phyloP scores from a whole-genome alignment of 1,284 basidiomycete genomes.

The Agaricales sp. region DNA sequence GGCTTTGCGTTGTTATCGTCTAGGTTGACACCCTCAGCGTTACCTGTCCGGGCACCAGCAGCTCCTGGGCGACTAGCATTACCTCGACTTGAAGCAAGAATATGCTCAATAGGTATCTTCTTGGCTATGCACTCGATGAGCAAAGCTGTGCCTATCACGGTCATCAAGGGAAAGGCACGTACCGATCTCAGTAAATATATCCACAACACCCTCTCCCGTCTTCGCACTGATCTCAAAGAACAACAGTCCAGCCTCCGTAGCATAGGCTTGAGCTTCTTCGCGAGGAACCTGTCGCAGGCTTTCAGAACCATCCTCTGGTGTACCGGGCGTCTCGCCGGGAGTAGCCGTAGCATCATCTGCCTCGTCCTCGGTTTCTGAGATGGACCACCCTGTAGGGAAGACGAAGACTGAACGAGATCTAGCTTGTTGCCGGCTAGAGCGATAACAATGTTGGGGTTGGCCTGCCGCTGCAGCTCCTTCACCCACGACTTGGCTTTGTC shows the following conservation, averaged over 20 bases:
- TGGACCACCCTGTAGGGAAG: conserved; percentile 23
- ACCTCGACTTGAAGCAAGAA: conserved; percentile 70
- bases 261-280: conserved; percentile 95
- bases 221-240: conserved; percentile 99
- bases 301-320: conserved; percentile 47
- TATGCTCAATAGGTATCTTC: conserved; percentile 93
- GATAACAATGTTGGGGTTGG: conserved; percentile 98
- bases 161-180: conserved; percentile 10
- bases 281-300: conserved; percentile 79
- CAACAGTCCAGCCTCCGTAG: conserved; percentile 83
- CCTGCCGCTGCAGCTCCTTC: conserved; percentile 97
- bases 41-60: conserved; percentile 40
- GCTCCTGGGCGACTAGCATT: conserved; percentile 49
- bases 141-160: conserved; percentile 8
- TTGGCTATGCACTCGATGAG: too few relatives aligned
- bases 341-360: conserved; percentile 83
- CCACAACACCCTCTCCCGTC: conserved; percentile 93
- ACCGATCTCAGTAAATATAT: conserved; percentile 99
- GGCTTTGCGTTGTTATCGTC: conserved; percentile 57
- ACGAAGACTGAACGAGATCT: conserved; percentile 74
- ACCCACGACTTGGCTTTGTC: conserved; percentile 99
- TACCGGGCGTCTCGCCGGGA: conserved; percentile 51
- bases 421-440: conserved; percentile 95
- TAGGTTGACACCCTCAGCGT: conserved; percentile 58
- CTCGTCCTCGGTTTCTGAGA: conserved; percentile 71